These are phyloP conservation scores for Tulasnella sp. DNA, from an alignment of 768 basidiomycete species.

Conservation along the genomic window DNA sequence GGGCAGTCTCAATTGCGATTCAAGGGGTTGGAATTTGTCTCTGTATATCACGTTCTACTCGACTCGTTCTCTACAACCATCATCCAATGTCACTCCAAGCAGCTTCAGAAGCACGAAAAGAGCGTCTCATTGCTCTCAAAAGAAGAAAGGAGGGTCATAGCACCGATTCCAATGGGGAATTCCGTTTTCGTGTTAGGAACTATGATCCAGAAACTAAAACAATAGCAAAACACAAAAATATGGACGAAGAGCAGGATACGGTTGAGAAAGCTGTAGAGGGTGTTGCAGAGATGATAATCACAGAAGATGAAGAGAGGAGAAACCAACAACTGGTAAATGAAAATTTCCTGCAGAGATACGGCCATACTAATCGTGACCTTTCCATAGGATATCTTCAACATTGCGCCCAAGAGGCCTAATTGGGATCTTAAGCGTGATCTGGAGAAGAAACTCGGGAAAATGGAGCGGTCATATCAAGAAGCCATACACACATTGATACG, in stretches of 20 bases:
- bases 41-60: not conserved
- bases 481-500: constrained; percentile 87
- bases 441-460: constrained; percentile 73
- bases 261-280: constrained; percentile 78
- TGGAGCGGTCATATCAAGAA: constrained; percentile 87
- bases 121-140: constrained; percentile 62
- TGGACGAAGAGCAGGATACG: constrained; percentile 58
- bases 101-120: constrained; percentile 68
- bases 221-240: constrained; percentile 46
- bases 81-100: constrained; percentile 69
- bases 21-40: not conserved
- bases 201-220: constrained; percentile 84
- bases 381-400: constrained; percentile 82
- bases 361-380: not conserved
- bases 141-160: constrained; percentile 54
- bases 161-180: constrained; percentile 16
- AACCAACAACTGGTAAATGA: constrained; percentile 71
- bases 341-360: not conserved
- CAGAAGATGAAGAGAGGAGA: constrained; percentile 73
- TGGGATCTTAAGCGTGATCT: constrained; percentile 94
- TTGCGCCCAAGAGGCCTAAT: constrained; percentile 91
- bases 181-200: constrained; percentile 51
- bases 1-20: constrained; percentile 5
- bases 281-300: constrained; percentile 69
- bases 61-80: not conserved